Evolutionary conservation across 805 yeast genomes (phyloP), one percentile per base, ranked within the genome.

Genomic region (Ogataea neopini): DNA sequence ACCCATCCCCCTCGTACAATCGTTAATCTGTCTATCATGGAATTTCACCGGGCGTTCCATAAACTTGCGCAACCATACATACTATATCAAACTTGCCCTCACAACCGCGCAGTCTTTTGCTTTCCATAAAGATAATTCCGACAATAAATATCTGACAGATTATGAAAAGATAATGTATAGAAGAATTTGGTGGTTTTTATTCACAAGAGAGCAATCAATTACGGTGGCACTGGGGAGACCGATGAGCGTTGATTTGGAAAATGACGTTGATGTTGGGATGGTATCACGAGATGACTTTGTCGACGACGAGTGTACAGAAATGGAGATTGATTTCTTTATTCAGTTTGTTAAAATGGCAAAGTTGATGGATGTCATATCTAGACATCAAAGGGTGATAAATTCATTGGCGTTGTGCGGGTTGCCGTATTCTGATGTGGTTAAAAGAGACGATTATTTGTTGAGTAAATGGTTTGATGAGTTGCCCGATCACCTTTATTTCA

Each of bases 11-110:
- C 66, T 82, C 15, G 73, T 84, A 8, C 86, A 81, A 57, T 73
- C 87, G 0, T 70, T 84, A 29, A 64, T 80, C 22, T 64, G 85
- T 28, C 72, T 84, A 80, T 57, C 75, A 88, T 20, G 89, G 88
- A n/a, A 84, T 82, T 80, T 86, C 79, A 88, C 83, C 51, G 85
- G 86, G 2, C 84, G 86, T 6, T 84, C 84, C 54, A 67, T 86
- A 86, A 86, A 85, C 57, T 87, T 80, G 54, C 81, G 83, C 14
- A 75, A 35, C 28, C 47, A 86, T 26, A 79, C 81, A 37, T 84
- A 83, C 59, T 86, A 90, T 90, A 78, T 84, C 3, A 71, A 86
- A 32, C 78, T 83, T 9, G 88, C 87, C 1, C 72, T 84, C 33
- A 75, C 81, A 9, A 70, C 84, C 41, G 90, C 90, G 2, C 90